Conservation (phyloP, 1,284 basidiomycete genomes). For the Kalmanozyma brasiliensis region DNA sequence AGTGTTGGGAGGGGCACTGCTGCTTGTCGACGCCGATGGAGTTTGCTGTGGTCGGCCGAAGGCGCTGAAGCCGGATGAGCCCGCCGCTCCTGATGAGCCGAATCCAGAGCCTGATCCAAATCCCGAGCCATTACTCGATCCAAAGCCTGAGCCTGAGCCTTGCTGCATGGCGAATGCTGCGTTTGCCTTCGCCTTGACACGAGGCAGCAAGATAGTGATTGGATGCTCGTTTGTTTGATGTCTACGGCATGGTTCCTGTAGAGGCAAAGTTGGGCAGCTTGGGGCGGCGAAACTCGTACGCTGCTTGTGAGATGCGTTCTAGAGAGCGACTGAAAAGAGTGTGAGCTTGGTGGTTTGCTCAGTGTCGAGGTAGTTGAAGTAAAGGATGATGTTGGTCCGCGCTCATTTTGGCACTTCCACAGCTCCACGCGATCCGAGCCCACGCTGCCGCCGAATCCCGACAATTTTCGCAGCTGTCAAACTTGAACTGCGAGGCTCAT, state of each 20-base stretch:
- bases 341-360: neutral
- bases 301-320: too few relatives aligned
- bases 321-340: neutral
- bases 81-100: neutral
- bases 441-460: constrained; percentile 16
- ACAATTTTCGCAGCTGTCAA: constrained; percentile 18
- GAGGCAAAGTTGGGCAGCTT: neutral
- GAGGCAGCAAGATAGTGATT: neutral
- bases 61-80: constrained; percentile 11
- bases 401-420: constrained; percentile 1
- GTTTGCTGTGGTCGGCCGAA: constrained; percentile 26
- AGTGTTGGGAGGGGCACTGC: constrained; percentile 33
- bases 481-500: neutral
- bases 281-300: too few relatives aligned
- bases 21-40: constrained; percentile 18
- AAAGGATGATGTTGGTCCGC: constrained; percentile 2
- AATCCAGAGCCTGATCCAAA: neutral
- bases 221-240: neutral
- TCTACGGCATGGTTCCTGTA: constrained; percentile 4
- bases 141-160: constrained; percentile 13
- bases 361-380: neutral
- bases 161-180: constrained; percentile 16
- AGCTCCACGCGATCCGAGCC: constrained; percentile 7
- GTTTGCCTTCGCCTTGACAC: constrained; percentile 2
- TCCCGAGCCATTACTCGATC: constrained; percentile 2